Base-by-base conservation (phyloP, 495 filamentous ascomycete species). In the Rhypophila decipiens region DNA sequence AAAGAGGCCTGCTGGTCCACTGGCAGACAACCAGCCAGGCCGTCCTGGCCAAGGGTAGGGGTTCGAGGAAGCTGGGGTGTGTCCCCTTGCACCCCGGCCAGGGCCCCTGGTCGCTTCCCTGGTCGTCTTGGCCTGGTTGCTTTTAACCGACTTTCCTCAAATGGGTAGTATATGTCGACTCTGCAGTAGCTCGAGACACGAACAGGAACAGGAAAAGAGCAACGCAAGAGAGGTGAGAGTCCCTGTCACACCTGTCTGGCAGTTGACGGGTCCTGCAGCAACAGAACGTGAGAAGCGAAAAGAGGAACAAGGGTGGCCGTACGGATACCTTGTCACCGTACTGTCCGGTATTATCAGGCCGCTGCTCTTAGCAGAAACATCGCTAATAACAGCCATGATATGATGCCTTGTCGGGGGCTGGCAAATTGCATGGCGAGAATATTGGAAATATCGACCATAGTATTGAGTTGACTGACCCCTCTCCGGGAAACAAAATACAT, bases 141-240 rank as follows among this genome's bases (percentile, higher is more conserved):
- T 52, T 56, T 56, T 54, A 47, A 19, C 58, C 52, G 39, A 52
- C 58, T 56, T 58, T 38, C 44, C 58, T 51, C 31, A 31, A 61
- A 61, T 29, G 31, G 56, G 58, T 42, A 61, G 58, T n/a, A n/a
- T n/a, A n/a, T n/a, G n/a, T 43, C 47, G 33, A 43, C 50, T 24
- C 24, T 13, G 2, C 9, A n/a, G n/a, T n/a, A n/a, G n/a, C n/a
- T n/a, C n/a, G n/a, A n/a, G n/a, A n/a, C n/a, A n/a, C n/a, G 7
- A 31, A 13, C 27, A 13, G 7, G 7, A 21, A 41, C 8, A 41
- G 39, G 8, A 41, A 18, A 41, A 41, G 17, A 41, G 39, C 10
- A n/a, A 41, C 19, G n/a, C 36, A 24, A 21, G 39, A 15, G 20
- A 19, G 24, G 11, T 22, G 5, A 24, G 39, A 42, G 24, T 23